A percentile compares a stretch with the other conserved stretches of the same genome.
These are phyloP conservation scores for Ceratobasidium theobromae DNA, from an alignment of 1,284 basidiomycete genomes.

Conservation along the genomic window DNA sequence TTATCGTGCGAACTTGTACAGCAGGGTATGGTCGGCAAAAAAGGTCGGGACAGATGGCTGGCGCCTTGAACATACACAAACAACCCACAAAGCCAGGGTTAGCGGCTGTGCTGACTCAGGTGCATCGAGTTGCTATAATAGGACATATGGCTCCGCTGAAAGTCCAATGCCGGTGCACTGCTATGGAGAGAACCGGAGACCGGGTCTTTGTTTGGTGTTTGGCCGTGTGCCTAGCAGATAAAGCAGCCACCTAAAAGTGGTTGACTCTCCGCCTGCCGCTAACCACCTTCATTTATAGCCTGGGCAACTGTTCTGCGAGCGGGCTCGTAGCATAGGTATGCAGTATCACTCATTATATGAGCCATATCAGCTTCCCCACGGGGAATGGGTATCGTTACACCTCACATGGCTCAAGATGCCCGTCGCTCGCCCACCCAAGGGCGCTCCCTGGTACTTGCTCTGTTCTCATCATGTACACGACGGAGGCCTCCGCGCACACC, in stretches of 20 bases:
- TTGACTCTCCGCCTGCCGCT: conserved; percentile 2
- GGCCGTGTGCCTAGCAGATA: conserved; percentile 22
- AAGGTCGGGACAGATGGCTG: neutral
- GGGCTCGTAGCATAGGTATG: conserved; percentile 20
- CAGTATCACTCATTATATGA: conserved; percentile 31
- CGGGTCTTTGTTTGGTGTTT: conserved; percentile 29
- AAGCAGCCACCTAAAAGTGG: conserved; percentile 14
- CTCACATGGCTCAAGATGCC: conserved; percentile 20
- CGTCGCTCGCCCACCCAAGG: conserved; percentile 3
- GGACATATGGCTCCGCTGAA: conserved; percentile 29
- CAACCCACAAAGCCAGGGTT: neutral
- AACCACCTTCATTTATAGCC: conserved; percentile 24
- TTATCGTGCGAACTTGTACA: neutral
- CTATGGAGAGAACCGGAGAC: conserved; percentile 24
- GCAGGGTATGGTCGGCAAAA: neutral
- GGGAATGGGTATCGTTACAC: conserved; percentile 23
- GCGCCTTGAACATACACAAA: neutral
- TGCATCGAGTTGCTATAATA: neutral
- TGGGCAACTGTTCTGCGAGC: conserved; percentile 4
- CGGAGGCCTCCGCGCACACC: conserved; percentile 24
- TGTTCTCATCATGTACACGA: conserved; percentile 30
- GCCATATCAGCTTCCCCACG: conserved; percentile 25
- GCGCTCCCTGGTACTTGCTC: conserved; percentile 19
- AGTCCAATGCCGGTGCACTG: conserved; percentile 26
- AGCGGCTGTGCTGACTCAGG: neutral